A percentile compares a stretch with the other conserved stretches of the same genome.
Conservation (phyloP, 805 yeast species). For the fission yeast (Schizosaccharomyces pombe) region DNA sequence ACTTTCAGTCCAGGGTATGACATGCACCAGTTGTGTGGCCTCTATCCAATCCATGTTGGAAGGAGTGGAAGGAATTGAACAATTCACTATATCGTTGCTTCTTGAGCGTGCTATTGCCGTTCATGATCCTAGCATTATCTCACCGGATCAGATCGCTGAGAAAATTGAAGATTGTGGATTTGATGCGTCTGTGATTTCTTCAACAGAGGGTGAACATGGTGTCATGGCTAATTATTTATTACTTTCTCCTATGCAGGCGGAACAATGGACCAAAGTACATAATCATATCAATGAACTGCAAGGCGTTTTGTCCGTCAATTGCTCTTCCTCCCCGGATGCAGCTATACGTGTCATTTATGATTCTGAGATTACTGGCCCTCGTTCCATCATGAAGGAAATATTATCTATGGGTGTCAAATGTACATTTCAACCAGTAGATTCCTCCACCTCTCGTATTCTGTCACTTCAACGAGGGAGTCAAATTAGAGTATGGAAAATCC, state of each 20-base stretch:
- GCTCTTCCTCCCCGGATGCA: slow-evolving; percentile 7
- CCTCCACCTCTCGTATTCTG: slow-evolving; percentile 28
- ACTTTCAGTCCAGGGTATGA: slow-evolving; percentile 45
- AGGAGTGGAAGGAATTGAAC: slow-evolving; percentile 26
- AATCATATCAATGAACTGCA: background rate
- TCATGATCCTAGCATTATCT: slow-evolving; percentile 20
- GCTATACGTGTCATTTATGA: slow-evolving; percentile 5
- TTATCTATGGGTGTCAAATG: background rate
- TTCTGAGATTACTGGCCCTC: background rate
- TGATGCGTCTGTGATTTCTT: slow-evolving; percentile 22
- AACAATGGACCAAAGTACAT: background rate
- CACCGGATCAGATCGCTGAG: slow-evolving; percentile 21
- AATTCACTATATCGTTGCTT: slow-evolving; percentile 42
- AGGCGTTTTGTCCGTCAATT: slow-evolving; percentile 5
- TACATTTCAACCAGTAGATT: background rate
- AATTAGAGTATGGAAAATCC: slow-evolving; percentile 42
- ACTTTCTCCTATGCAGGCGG: background rate
- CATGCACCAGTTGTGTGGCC: slow-evolving; percentile 67
- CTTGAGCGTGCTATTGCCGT: slow-evolving; percentile 47
- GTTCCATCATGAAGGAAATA: background rate
- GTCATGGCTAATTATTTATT: slow-evolving; percentile 5
- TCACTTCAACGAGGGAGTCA: slow-evolving; percentile 48
- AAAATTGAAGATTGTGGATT: slow-evolving; percentile 56
- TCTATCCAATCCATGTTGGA: slow-evolving; percentile 36
- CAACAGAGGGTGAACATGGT: slow-evolving; percentile 6